These are phyloP conservation scores for Waltergamsia citrina DNA, from an alignment of 2,329 filamentous ascomycete genomes.

Conservation along the genomic window DNA sequence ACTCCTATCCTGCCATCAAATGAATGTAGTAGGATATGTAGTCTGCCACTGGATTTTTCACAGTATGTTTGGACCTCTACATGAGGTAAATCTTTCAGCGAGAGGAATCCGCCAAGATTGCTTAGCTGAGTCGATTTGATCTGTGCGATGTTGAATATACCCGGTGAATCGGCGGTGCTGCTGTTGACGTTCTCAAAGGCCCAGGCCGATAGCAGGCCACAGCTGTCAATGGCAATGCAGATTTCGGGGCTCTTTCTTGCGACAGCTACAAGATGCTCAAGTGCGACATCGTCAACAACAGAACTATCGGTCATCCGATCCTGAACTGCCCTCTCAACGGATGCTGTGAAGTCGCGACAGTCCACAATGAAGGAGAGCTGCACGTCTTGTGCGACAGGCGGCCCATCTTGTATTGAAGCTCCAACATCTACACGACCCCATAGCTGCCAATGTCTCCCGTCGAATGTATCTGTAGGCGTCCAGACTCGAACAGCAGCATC, in stretches of 20 bases:
- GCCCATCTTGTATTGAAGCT: conserved; percentile 50
- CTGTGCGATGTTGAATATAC: conserved; percentile 81
- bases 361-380: conserved; percentile 66
- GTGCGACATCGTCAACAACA: conserved; percentile 57
- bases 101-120: conserved; percentile 25
- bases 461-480: conserved; percentile 65
- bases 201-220: conserved; percentile 84
- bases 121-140: conserved; percentile 50
- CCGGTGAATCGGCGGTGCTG: conserved; percentile 53
- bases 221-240: conserved; percentile 75
- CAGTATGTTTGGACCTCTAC: conserved; percentile 68
- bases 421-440: conserved; percentile 75
- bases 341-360: conserved; percentile 66
- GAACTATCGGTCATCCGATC: conserved; percentile 41
- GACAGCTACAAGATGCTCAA: conserved; percentile 79
- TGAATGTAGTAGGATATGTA: conserved; percentile 71
- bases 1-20: conserved; percentile 81
- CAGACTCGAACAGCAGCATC: conserved; percentile 78
- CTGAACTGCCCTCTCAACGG: conserved; percentile 68
- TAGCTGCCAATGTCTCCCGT: conserved; percentile 62
- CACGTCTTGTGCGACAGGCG: conserved; percentile 9
- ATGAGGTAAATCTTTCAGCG: conserved; percentile 26
- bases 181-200: conserved; percentile 79
- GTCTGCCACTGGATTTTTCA: conserved; percentile 49
- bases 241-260: conserved; percentile 81